Evolutionary conservation across 208 protist species (phyloP), one percentile per base, ranked within the genome.

Genomic region (Trypanosomatidae sp.): DNA sequence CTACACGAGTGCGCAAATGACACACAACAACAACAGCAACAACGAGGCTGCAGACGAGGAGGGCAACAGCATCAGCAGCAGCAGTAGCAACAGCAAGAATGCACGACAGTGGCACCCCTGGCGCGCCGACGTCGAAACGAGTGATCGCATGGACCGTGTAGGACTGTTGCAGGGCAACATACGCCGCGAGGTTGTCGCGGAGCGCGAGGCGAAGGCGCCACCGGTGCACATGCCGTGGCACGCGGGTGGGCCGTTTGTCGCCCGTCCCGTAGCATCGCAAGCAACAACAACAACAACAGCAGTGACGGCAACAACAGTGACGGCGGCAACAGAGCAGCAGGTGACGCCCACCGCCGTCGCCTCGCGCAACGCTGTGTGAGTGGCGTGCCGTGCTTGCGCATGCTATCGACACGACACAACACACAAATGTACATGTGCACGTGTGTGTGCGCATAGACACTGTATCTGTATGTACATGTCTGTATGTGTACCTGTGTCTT

Each of bases 181-280:
- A 6, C 61, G 55, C 1, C 43, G 46, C 4, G 76, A 84, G 38
- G 24, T 87, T 16, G 51, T 91, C 19, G 73, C 83, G 22, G 66
- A 73, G 51, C 78, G 80, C 25, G 69, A 73, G 23, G 52, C 39
- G 37, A 42, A 71, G 23, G 52, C 76, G 10, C 81, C 81, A 6
- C 41, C 45, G 6, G 64, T 80, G 21, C 77, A 91, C 61, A 80
- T 68, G 23, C 81, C 81, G 15, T 91, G 81, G 77, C 69, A 91
- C 44, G 48, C 67, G 4, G 73, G 81, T n/a, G 76, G 76, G 0
- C 81, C 81, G 0, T 85, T 91, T 60, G 70, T 38, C 28, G 10
- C 0, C 19, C 13, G 46, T 10, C 6, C 19, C 33, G 5, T 11
- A 28, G 3, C 8, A 7, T 13, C 25, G 25, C n/a, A 21, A 15